Evolutionary conservation across 73 alveolate species (phyloP), one percentile per base, ranked within the genome.

Genomic region (Paramecium pentaurelia): DNA sequence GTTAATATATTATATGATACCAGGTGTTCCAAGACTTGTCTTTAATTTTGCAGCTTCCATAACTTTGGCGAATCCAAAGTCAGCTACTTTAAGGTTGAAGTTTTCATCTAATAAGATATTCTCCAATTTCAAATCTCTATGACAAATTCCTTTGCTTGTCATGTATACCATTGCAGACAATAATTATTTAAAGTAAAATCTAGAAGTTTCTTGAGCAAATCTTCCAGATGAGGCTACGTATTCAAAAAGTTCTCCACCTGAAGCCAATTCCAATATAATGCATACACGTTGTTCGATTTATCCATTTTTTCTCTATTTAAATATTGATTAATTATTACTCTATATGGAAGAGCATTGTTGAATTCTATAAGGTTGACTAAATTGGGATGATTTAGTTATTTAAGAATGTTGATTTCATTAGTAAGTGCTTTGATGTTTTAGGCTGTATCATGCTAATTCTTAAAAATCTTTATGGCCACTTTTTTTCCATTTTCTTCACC

Each of bases 41-140:
- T 22, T 93, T 16, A 95, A 73, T n/a, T 51, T 86, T 18, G 89
- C 93, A 3, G 85, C 27, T 10, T 88, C 94, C 58, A 93, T 38
- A 25, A 70, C 58, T 59, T 83, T 44, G 14, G 99, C 98, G 34
- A 97, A 95, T 16, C 99, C 99, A 84, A 97, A 97, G 75, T 97
- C 99, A 59, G 97, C 97, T 58, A 97, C 95, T 90, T 96, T 96
- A 42, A 97, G 77, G 32, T 96, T 88, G 70, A 83, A 95, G 22
- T 95, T 71, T 51, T 93, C 88, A 90, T 97, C 99, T 14, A 97
- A 92, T 25, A 97, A 92, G 47, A 97, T 89, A 92, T 97, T 97
- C 92, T 97, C 99, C 9, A 97, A 97, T 60, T 97, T 97, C 30
- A 97, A 94, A 88, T 97, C 99, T 77, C 98, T 84, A 86, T 97